Base-by-base conservation (phyloP, 2,329 filamentous ascomycete species). In the Cladorrhinum sp. region DNA sequence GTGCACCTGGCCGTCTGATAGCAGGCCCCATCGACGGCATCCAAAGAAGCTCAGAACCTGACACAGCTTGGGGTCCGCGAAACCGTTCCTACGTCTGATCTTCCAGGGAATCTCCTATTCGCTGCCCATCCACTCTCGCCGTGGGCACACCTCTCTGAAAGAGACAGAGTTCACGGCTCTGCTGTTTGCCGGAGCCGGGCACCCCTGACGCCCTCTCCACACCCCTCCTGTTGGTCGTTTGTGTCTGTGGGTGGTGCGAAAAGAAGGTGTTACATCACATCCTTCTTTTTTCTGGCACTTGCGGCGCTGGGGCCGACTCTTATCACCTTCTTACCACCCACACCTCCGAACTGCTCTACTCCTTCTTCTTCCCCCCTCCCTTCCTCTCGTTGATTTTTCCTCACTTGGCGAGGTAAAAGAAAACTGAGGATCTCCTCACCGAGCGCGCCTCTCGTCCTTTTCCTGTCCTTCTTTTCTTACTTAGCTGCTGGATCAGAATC, bases 401-500 rank as follows among this genome's bases (percentile, higher is more conserved):
- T 72, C 69, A 70, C 70, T 73, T 74, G 75, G 75, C 73, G 73
- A 77, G 75, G 76, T 76, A 73, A 76, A 78, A 78, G 74, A 76
- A 36, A 74, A 74, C 71, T 18, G 73, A 73, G 70, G 66, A 36
- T 65, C 70, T 70, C 66, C 68, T 64, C 68, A 65, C 66, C 69
- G 68, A 72, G 72, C 71, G 72, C 73, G 72, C 73, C 67, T 70
- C 70, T 70, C 69, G 73, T 69, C 41, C 41, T 45, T n/a, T 36
- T 71, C 69, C 68, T 64, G 73, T 73, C 70, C 69, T 73, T 75
- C 73, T 71, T 73, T 77, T 78, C 71, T 72, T 66, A 72, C 72
- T 73, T 67, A 66, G 74, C 83, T 85, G 83, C 84, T 86, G 82
- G 83, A 76, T 85, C 82, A 85, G 82, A 82, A 56, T 77, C 76